phyloP scores from a whole-genome alignment of 2,329 filamentous ascomycete genomes.

The Colletotrichum agaves region DNA sequence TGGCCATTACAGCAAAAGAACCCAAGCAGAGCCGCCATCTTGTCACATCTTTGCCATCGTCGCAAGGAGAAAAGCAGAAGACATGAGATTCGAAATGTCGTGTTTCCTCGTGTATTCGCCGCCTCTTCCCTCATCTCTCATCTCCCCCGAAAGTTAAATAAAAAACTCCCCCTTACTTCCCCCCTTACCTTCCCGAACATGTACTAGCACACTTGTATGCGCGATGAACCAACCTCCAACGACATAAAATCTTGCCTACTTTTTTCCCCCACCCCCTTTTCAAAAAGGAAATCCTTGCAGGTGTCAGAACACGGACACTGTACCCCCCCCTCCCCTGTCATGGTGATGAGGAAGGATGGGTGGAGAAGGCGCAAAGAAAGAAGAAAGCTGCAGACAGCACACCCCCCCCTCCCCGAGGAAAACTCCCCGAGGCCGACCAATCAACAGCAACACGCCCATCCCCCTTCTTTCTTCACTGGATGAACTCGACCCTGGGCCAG shows the following conservation, averaged over 20 bases:
- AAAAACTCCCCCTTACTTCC: not conserved
- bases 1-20: not conserved
- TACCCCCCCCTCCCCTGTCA: not conserved
- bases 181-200: not conserved
- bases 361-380: not conserved
- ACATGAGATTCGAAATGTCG: not conserved
- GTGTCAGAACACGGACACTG: slow-evolving; percentile 1
- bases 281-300: slow-evolving; percentile 2
- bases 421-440: not conserved
- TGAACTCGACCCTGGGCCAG: not conserved
- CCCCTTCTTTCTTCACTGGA: not conserved
- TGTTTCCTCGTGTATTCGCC: not conserved
- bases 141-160: not conserved
- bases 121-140: slow-evolving; percentile 1
- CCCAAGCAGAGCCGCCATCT: not conserved
- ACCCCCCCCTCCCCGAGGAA: too few species aligned
- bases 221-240: not conserved
- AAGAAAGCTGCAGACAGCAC: not conserved
- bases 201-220: not conserved
- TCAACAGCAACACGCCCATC: not conserved
- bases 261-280: not conserved
- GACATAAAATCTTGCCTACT: too few species aligned
- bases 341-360: not conserved
- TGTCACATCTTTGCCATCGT: not conserved
- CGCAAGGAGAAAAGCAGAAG: slow-evolving; percentile 3